A percentile compares a stretch with the other conserved stretches of the same genome.
Evolutionary conservation across 75 land plant genomes (phyloP).

Genomic region (Cupressus sempervirens): DNA sequence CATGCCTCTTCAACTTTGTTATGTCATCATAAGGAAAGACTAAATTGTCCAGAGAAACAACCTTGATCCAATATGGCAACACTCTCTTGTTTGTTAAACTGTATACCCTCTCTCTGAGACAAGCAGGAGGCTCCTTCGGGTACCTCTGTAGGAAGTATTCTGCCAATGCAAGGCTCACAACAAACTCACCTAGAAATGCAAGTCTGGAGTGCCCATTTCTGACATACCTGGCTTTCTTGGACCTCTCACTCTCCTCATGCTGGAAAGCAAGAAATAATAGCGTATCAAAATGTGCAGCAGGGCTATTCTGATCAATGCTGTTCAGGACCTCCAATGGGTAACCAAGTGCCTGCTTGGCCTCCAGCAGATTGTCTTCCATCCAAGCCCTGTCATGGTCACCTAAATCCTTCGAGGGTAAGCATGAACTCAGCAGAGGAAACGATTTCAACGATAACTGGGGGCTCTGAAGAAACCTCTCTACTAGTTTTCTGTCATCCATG

Average conservation of each 20-base stretch:
- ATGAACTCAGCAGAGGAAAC: constrained; percentile 83
- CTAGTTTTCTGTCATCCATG: constrained; percentile 61
- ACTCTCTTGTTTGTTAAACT: constrained; percentile 70
- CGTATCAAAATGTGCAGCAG: constrained; percentile 77
- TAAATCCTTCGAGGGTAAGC: constrained; percentile 62
- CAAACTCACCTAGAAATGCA: constrained; percentile 78
- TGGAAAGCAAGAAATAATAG: constrained; percentile 87
- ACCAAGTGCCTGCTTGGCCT: constrained; percentile 84
- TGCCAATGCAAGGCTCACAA: constrained; percentile 65
- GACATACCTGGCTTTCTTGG: constrained; percentile 48
- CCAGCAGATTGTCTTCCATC: constrained; percentile 87
- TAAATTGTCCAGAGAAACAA: constrained; percentile 80
- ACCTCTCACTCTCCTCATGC: constrained; percentile 58
- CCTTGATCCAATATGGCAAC: constrained; percentile 70
- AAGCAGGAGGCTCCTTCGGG: constrained; percentile 74
- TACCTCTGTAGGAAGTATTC: constrained; percentile 85
- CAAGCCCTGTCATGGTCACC: constrained; percentile 61
- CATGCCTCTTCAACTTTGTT: constrained; percentile 52
- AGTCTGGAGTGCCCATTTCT: constrained; percentile 80
- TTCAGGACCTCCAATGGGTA: constrained; percentile 64
- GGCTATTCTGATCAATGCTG: constrained; percentile 45
- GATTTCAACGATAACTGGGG: constrained; percentile 68
- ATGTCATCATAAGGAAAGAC: constrained; percentile 74
- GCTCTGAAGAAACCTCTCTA: constrained; percentile 67
- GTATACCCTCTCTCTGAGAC: constrained; percentile 85